Conservation (phyloP, 202 grass and related monocot genomes). For the Thinopyrum obtusiflorum region DNA sequence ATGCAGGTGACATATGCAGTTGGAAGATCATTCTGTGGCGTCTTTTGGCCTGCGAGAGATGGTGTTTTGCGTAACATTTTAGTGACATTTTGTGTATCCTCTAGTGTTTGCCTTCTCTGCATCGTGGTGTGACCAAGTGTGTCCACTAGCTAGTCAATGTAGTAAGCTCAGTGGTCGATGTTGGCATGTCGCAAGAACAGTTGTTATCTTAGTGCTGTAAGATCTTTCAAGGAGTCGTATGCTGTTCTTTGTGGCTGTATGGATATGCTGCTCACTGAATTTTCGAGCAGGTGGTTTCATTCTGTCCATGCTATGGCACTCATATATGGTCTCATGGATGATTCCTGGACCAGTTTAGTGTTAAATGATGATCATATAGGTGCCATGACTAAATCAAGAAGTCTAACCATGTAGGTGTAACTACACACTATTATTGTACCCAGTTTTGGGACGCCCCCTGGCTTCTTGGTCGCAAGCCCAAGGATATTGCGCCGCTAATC, state of each 20-base stretch:
- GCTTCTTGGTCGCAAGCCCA: too few relatives aligned
- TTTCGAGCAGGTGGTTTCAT: background rate
- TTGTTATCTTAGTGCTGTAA: background rate
- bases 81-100: background rate
- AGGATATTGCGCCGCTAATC: too few relatives aligned
- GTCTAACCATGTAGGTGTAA: background rate
- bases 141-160: background rate
- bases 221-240: background rate
- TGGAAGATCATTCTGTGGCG: background rate
- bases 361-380: background rate
- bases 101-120: background rate
- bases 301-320: background rate
- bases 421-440: background rate
- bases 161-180: slow-evolving; percentile 6
- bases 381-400: background rate
- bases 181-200: background rate
- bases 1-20: background rate
- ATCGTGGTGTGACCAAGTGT: background rate
- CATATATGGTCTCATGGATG: background rate
- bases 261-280: background rate
- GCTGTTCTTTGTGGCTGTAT: background rate
- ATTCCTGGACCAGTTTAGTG: background rate
- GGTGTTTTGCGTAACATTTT: background rate
- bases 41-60: background rate
- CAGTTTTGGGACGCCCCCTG: too few relatives aligned